A percentile compares a stretch with the other conserved stretches of the same genome.
phyloP scores from a whole-genome alignment of 345 rosid genomes.

The Durio zibethinus region DNA sequence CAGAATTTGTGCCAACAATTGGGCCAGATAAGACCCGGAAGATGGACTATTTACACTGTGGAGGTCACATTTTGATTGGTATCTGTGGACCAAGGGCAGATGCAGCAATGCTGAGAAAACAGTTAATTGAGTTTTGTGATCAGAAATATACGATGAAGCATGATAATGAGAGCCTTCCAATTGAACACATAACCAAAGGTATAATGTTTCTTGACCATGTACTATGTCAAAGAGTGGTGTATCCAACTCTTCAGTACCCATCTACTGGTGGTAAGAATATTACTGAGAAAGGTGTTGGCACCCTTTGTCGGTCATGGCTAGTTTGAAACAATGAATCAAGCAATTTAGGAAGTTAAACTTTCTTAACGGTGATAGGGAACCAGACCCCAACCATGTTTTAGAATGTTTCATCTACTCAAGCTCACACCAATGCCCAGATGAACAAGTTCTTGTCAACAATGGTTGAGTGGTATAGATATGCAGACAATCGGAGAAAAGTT shows the following conservation, averaged over 20 bases:
- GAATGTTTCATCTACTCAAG: constrained; percentile 92
- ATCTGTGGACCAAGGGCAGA: constrained; percentile 92
- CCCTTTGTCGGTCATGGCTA: constrained; percentile 88
- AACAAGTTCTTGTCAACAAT: constrained; percentile 75
- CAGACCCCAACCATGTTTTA: constrained; percentile 97
- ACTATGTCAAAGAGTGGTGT: constrained; percentile 88
- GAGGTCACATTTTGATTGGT: constrained; percentile 92
- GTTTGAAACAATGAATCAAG: constrained; percentile 89
- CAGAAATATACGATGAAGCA: constrained; percentile 85
- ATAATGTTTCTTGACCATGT: constrained; percentile 99
- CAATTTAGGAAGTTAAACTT: constrained; percentile 84
- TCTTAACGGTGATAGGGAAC: constrained; percentile 90
- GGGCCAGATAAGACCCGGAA: constrained; percentile 95
- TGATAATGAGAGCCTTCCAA: constrained; percentile 85
- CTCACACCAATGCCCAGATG: constrained; percentile 93
- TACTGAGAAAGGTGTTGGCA: constrained; percentile 98
- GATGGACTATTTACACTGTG: constrained; percentile 80
- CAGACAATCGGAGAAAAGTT: constrained; percentile 80
- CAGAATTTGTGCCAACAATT: constrained; percentile 97
- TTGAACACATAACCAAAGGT: constrained; percentile 92
- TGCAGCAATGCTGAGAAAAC: constrained; percentile 90
- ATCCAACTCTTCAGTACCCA: constrained; percentile 90
- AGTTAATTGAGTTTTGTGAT: constrained; percentile 88
- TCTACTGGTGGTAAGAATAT: constrained; percentile 96
- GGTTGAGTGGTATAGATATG: constrained; percentile 86